Evolutionary conservation across 1,284 basidiomycete species (phyloP).

Genomic region (Sporisorium sorghi): DNA sequence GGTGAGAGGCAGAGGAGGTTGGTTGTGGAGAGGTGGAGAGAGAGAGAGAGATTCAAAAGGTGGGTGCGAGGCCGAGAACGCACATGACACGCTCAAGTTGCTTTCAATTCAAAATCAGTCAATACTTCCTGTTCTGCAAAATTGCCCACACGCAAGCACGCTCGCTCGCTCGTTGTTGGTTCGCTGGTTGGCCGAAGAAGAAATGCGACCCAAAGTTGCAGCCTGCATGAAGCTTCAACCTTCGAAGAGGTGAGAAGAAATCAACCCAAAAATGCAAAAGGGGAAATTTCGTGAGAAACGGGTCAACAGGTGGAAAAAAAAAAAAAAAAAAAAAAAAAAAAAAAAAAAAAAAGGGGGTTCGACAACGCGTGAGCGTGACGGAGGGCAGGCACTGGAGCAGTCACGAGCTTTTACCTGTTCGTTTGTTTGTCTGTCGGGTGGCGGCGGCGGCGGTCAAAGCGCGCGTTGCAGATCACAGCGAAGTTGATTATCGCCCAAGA

Average conservation of each 20-base stretch:
- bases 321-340: not conserved
- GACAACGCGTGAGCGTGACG: not conserved
- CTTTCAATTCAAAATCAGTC: not conserved
- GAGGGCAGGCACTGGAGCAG: not conserved
- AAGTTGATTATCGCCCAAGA: not conserved
- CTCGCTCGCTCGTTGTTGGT: not conserved
- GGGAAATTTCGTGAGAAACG: not conserved
- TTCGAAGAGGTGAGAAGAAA: too few relatives aligned
- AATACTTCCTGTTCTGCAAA: too few relatives aligned
- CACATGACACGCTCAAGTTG: not conserved
- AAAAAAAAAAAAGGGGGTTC: not conserved
- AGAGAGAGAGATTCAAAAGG: not conserved
- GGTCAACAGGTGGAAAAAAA: not conserved
- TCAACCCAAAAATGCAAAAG: constrained; percentile 2
- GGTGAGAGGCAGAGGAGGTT: too few relatives aligned
- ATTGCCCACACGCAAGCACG: not conserved
- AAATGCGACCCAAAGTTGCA: not conserved
- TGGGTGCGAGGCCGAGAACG: constrained; percentile 1
- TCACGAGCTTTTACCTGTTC: too few relatives aligned
- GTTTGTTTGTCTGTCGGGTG: too few relatives aligned
- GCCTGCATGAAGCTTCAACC: constrained; percentile 1
- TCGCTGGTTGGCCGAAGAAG: constrained; percentile 1
- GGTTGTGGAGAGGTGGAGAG: constrained; percentile 11
- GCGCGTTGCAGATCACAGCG: constrained; percentile 7
- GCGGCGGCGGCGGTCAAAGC: constrained; percentile 6